Evolutionary conservation across 1,284 basidiomycete species (phyloP), one percentile per base, ranked within the genome.

Genomic region (Rhodotorula sp.): DNA sequence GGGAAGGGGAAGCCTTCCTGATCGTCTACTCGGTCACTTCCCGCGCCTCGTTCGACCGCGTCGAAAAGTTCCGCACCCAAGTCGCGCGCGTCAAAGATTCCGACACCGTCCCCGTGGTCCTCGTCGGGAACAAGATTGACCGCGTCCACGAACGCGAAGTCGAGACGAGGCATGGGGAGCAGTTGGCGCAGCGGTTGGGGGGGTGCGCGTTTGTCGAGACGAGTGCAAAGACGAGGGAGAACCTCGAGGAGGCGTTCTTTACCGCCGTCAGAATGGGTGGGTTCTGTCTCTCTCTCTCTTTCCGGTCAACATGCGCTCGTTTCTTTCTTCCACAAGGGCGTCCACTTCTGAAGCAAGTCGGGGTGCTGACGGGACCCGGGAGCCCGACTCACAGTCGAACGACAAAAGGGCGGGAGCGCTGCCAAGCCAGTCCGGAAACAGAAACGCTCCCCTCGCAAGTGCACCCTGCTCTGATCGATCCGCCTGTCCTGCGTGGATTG

Each of bases 1-100:
- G 81, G 43, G 81, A 82, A 73, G 81, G 81, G 16, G 81, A 82
- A 65, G 81, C 81, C 8, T 82, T 82, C 75, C 70, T 82, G 15
- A 77, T 82, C 55, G 80, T 82, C 60, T 82, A 82, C 70, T 80
- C 79, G 47, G 81, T 81, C 55, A 81, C 81, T 26, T 77, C 80
- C 12, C 76, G 81, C 31, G 77, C 80, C n/a, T 81, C 81, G 5
- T 82, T 82, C 65, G 79, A 81, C 66, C 74, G 81, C 23, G 79
- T 82, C 55, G 80, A 80, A 62, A 71, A 78, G 49, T 82, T 82
- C 75, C 73, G 79, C 47, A 75, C 77, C 52, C 81, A 82, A 66
- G 81, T 82, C 63, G 76, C 75, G 43, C 75, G 79, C 57, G 80
- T 80, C 34, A 77, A 81, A 67, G 81, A 82, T 60, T 79, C 77